A percentile compares a stretch with the other conserved stretches of the same genome.
phyloP scores from a whole-genome alignment of 192 early-diverging fungal species.

The Coemansia sp. region DNA sequence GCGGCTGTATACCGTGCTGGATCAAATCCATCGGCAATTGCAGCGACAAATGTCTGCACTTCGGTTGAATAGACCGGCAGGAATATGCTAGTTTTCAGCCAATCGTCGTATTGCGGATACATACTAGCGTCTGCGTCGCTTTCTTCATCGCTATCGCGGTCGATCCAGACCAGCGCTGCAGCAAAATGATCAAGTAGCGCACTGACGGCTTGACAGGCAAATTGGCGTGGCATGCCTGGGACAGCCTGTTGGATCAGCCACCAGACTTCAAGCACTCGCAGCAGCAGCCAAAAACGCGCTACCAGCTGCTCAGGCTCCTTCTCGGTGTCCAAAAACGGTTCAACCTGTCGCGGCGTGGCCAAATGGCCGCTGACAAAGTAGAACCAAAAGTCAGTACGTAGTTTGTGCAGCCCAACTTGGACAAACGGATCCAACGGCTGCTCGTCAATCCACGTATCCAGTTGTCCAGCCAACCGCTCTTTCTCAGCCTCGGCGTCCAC shows the following conservation, averaged over 20 bases:
- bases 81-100: constrained; percentile 17
- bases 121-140: no score
- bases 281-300: constrained; percentile 28
- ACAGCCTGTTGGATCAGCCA: constrained; percentile 40
- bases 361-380: constrained; percentile 36
- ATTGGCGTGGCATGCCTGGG: constrained; percentile 39
- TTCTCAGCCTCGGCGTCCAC: constrained; percentile 28
- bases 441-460: constrained; percentile 50
- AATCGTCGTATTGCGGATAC: constrained; percentile 9
- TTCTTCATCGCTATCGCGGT: background rate
- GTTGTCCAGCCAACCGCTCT: constrained; percentile 32
- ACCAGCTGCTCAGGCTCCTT: constrained; percentile 24
- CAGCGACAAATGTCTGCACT: constrained; percentile 34
- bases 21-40: constrained; percentile 35
- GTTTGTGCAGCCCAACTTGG: constrained; percentile 38
- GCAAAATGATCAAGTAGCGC: constrained; percentile 29
- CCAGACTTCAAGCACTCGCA: constrained; percentile 40
- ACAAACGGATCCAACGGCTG: constrained; percentile 52
- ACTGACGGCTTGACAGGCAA: constrained; percentile 24
- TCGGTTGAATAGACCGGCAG: constrained; percentile 48
- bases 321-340: constrained; percentile 24
- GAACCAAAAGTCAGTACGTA: constrained; percentile 43
- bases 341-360: constrained; percentile 42
- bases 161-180: background rate
- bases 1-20: constrained; percentile 28